Base-by-base conservation (phyloP, 1,284 basidiomycete species). In the Cerioporus squamosus region DNA sequence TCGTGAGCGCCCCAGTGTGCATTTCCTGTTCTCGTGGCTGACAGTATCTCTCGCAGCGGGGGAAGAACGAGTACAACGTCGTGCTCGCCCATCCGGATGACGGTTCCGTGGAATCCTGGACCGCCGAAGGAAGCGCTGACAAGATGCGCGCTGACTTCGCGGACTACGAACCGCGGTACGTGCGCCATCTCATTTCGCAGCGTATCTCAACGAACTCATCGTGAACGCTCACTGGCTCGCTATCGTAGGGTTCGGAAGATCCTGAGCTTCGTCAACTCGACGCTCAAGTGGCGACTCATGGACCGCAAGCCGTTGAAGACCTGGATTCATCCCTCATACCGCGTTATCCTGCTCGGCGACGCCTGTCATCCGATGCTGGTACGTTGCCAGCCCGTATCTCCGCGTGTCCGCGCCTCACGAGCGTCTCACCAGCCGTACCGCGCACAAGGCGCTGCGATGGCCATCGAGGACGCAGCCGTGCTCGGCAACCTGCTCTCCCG, bases 361-460 rank as follows among this genome's bases (percentile, higher is more conserved):
- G 61, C 78, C 0, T 81, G 78, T 63, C 86, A 87, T 64, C 85
- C 87, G 0, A 89, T 88, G 85, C 77, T 88, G 10, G 83, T 66
- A 50, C 9, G 66, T 63, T n/a, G 5, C 3, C 8, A n/a, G 7
- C 47, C 5, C n/a, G 10, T 8, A 14, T 2, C 1, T 14, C 15
- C 6, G 17, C 6, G 2, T 29, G 15, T 36, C 8, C 0, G 15
- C 24, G 15, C 24, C 40, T 8, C n/a, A 51, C 29, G 2, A 48
- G 10, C 17, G 8, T 26, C 22, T 18, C n/a, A 20, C 36, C 63
- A 87, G 85, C 87, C 87, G 4, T 87, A 87, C 69, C 81, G 84
- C 43, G 87, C 85, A 0, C 87, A 88, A 70, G 87, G 86, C 17
- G 82, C 86, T 14, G 85, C 86, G 3, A 87, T 88, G 78, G 87